Percentiles rank a stretch among this genome's conserved stretches.
phyloP scores from a whole-genome alignment of 2,329 filamentous ascomycete species.

The Aureobasidium sp. region DNA sequence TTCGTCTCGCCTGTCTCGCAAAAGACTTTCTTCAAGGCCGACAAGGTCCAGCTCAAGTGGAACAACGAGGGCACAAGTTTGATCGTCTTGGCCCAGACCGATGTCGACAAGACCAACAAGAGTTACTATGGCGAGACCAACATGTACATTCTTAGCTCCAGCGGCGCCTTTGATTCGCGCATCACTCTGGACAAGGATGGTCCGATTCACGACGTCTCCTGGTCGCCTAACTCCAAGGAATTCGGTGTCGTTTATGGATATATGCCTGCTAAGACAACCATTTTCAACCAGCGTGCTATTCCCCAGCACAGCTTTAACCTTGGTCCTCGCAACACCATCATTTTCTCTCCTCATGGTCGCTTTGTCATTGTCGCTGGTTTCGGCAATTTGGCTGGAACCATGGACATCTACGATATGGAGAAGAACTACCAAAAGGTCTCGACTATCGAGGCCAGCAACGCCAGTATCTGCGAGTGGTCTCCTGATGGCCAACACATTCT shows the following conservation, averaged over 20 bases:
- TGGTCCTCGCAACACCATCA: conserved; percentile 85
- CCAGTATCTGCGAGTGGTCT: conserved; percentile 95
- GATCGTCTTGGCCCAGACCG: conserved; percentile 92
- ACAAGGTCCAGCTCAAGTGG: conserved; percentile 99
- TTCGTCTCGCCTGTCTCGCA: conserved; percentile 80
- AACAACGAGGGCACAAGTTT: conserved; percentile 85
- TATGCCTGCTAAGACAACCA: conserved; percentile 98
- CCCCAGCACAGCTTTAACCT: conserved; percentile 80
- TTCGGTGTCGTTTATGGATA: conserved; percentile 97
- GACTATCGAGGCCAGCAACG: conserved; percentile 92
- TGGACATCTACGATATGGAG: conserved; percentile 93
- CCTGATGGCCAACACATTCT: conserved; percentile 92
- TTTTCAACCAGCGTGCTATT: conserved; percentile 86
- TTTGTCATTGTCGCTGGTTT: conserved; percentile 94
- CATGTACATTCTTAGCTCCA: conserved; percentile 88
- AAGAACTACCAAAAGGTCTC: conserved; percentile 89
- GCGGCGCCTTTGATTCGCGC: conserved; percentile 85
- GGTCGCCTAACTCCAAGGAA: conserved; percentile 95
- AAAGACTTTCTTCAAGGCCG: conserved; percentile 98
- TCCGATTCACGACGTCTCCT: conserved; percentile 95
- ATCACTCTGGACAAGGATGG: conserved; percentile 93
- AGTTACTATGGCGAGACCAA: conserved; percentile 99
- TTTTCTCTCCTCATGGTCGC: conserved; percentile 86
- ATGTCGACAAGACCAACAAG: conserved; percentile 97
- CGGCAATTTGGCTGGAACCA: conserved; percentile 93